These are phyloP conservation scores for Helichrysum umbraculigerum DNA, from an alignment of 129 eudicot genomes.

Conservation along the genomic window DNA sequence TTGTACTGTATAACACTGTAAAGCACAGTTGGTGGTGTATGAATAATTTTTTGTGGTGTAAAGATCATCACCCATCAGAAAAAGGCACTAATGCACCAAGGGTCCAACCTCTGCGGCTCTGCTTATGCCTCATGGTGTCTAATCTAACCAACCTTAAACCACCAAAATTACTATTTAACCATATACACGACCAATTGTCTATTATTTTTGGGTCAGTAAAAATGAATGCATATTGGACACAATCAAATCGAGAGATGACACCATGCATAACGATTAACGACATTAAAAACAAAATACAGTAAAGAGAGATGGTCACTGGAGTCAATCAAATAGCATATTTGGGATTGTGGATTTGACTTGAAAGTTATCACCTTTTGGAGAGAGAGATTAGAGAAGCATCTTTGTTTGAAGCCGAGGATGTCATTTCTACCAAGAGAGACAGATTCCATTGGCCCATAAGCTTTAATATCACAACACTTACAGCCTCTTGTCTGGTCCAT, in stretches of 20 bases:
- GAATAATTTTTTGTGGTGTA: no score
- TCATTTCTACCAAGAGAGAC: conserved; percentile 24
- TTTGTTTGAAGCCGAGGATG: conserved; percentile 37
- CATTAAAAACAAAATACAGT: not conserved
- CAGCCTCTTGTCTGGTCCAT: conserved; percentile 52
- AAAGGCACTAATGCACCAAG: conserved; percentile 23
- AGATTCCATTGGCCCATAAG: conserved; percentile 41
- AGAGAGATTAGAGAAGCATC: conserved; percentile 41
- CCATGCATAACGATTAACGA: not conserved
- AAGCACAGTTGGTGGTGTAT: no score
- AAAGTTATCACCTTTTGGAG: conserved; percentile 16
- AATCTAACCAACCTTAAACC: conserved; percentile 13
- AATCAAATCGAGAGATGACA: conserved; percentile 17
- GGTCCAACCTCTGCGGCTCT: conserved; percentile 29
- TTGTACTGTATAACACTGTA: no score
- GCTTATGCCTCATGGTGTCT: conserved; percentile 15
- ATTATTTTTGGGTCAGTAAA: not conserved
- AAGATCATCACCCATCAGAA: no score
- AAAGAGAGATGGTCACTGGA: not conserved
- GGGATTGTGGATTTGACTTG: conserved; percentile 33
- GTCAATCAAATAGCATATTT: conserved; percentile 32
- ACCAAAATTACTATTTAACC: not conserved
- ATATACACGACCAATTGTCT: not conserved
- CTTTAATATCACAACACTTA: conserved; percentile 33
- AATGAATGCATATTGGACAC: not conserved